Evolutionary conservation across 345 rosid genomes (phyloP), one percentile per base, ranked within the genome.

Genomic region (Euphorbia tirucalli): DNA sequence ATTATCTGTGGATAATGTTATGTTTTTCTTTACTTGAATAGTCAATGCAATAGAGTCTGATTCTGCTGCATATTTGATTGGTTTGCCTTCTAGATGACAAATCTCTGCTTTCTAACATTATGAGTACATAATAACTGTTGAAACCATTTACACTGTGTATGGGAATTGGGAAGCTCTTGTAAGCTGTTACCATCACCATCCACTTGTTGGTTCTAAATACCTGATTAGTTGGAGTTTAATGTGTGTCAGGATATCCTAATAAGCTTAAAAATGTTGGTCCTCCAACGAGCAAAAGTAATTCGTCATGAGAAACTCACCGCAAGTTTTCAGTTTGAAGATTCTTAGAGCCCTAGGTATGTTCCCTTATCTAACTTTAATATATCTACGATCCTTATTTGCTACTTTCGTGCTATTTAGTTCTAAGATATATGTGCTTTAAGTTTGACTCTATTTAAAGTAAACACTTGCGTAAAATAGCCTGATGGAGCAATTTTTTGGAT

Each of bases 301-400:
- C 88, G 93, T 62, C 84, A 73, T 68, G 78, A 80, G 28, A 81
- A 88, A 70, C 69, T 93, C 11, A 90, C 89, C 5, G 61, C 77
- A 37, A 80, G 81, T 37, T 87, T 91, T 73, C 83, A 93, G n/a
- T 84, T 70, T 87, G 64, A 91, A 84, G 83, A 75, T 70, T 82
- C 97, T 93, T 66, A 87, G 92, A 55, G 85, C 85, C 57, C 73
- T 90, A 30, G 91, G 97, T 89, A 81, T 11, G 70, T 44, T 44
- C 62, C 66, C 39, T n/a, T n/a, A n/a, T n/a, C n/a, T n/a, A n/a
- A n/a, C 58, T 21, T 54, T 43, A 9, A 43, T 43, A 9, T 7
- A 43, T 43, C 48, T 43, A 7, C 11, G 48, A 43, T 7, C 10
- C 6, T 39, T n/a, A n/a, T 39, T 44, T 44, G 15, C 13, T 44